These are phyloP conservation scores for Apium graveolens DNA, from an alignment of 129 eudicot genomes.

Conservation along the genomic window DNA sequence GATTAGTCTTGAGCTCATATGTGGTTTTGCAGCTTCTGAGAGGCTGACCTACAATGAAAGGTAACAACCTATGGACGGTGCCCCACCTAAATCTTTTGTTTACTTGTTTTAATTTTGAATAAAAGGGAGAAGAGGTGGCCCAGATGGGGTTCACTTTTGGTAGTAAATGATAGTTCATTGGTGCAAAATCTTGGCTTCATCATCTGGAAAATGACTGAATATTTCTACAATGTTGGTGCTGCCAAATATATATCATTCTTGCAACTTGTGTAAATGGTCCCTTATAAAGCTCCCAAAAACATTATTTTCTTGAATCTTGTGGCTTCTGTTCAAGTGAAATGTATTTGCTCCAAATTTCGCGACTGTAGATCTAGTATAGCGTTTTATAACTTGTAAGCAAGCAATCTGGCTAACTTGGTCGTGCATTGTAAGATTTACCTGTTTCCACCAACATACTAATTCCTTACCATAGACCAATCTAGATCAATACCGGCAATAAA, in stretches of 20 bases:
- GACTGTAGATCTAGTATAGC: background rate
- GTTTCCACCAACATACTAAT: background rate
- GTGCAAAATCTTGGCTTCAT: background rate
- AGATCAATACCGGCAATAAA: background rate
- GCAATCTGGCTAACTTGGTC: background rate
- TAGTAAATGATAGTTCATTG: background rate
- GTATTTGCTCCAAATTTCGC: background rate
- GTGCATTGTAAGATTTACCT: background rate
- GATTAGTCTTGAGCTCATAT: background rate
- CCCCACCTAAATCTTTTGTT: background rate
- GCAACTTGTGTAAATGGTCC: background rate
- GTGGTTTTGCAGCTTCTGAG: constrained; percentile 9
- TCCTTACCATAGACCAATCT: background rate
- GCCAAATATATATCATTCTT: background rate
- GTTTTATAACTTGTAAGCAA: background rate
- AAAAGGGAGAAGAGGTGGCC: background rate
- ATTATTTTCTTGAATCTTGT: background rate
- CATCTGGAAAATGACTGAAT: background rate
- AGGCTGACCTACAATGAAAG: background rate
- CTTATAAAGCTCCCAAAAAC: background rate
- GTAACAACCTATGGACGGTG: background rate
- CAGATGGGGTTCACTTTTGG: background rate
- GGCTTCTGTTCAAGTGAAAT: background rate
- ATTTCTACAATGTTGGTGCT: background rate
- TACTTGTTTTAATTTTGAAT: background rate